Percentiles rank a stretch among this genome's conserved stretches.
phyloP scores from a whole-genome alignment of 345 rosid genomes.

The Acer yangbiense region DNA sequence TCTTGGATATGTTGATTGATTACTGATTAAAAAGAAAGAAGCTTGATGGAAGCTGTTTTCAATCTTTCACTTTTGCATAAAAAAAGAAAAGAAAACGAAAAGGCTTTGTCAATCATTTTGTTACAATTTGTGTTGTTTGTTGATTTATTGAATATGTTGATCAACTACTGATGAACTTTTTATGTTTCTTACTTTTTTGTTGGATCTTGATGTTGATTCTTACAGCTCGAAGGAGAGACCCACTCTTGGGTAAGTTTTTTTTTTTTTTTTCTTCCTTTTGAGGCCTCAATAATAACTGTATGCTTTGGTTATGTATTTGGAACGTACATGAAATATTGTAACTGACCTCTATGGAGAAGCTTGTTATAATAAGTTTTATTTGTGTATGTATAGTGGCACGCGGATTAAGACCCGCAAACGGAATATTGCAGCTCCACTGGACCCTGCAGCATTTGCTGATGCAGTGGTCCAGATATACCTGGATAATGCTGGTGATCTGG shows the following conservation, averaged over 20 bases:
- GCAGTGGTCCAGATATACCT: slow-evolving; percentile 95
- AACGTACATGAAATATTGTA: not conserved
- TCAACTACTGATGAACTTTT: slow-evolving; percentile 13
- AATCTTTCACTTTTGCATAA: not conserved
- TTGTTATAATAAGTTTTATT: not conserved
- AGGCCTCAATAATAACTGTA: not conserved
- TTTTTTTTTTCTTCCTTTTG: not conserved
- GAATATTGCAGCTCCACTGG: slow-evolving; percentile 94
- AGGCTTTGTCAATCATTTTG: not conserved
- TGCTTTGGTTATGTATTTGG: not conserved
- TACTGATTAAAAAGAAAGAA: slow-evolving; percentile 7
- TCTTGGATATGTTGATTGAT: not conserved
- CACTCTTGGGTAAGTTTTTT: slow-evolving; percentile 75
- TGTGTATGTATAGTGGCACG: slow-evolving; percentile 68
- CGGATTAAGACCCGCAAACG: slow-evolving; percentile 99
- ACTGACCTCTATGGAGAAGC: not conserved
- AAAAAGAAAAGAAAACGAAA: not conserved
- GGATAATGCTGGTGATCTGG: slow-evolving; percentile 99
- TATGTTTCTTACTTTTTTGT: not conserved
- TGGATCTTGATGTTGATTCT: not conserved
- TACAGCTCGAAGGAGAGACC: slow-evolving; percentile 95
- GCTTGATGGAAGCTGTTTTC: not conserved
- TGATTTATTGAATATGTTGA: not conserved
- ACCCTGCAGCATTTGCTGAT: slow-evolving; percentile 98
- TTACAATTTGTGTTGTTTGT: slow-evolving; percentile 1